Percentiles rank a stretch among this genome's conserved stretches.
Conservation (phyloP, 768 basidiomycete species). For the Lactarius evosmus region DNA sequence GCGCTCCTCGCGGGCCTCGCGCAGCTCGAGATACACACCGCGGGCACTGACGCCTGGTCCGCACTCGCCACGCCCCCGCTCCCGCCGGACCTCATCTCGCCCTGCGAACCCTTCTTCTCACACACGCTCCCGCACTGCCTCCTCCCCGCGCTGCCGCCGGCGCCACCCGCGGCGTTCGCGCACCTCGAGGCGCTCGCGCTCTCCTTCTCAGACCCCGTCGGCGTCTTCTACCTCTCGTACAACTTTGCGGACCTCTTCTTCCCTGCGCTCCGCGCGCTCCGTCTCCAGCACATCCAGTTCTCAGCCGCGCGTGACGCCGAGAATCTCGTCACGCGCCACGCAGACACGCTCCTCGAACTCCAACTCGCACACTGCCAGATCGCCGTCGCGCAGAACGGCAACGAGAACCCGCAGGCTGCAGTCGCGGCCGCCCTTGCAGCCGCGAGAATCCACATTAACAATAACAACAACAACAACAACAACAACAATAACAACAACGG, state of each 20-base stretch:
- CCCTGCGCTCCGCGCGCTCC: constrained; percentile 14
- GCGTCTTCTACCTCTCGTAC: constrained; percentile 10
- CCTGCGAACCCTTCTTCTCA: constrained; percentile 16
- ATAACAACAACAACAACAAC: neutral
- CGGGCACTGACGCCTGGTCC: constrained; percentile 9
- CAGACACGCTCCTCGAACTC: constrained; percentile 13
- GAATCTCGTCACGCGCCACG: constrained; percentile 12
- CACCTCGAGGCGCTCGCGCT: constrained; percentile 19
- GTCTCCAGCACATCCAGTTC: constrained; percentile 21
- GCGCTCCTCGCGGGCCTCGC: neutral
- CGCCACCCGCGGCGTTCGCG: neutral
- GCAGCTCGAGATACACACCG: constrained; percentile 13
- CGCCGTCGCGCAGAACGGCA: constrained; percentile 2
- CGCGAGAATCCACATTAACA: too few species aligned
- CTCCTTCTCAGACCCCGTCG: constrained; percentile 14
- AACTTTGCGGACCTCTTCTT: constrained; percentile 14
- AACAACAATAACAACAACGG: neutral
- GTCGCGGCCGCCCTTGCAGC: neutral
- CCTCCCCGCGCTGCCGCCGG: constrained; percentile 5
- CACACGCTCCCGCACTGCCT: constrained; percentile 4
- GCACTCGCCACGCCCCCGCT: neutral
- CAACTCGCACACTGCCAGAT: constrained; percentile 19
- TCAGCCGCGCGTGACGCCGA: constrained; percentile 17
- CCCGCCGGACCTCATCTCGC: constrained; percentile 3
- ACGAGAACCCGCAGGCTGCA: neutral